phyloP scores from a whole-genome alignment of 768 basidiomycete species.

The Serendipita sp. region DNA sequence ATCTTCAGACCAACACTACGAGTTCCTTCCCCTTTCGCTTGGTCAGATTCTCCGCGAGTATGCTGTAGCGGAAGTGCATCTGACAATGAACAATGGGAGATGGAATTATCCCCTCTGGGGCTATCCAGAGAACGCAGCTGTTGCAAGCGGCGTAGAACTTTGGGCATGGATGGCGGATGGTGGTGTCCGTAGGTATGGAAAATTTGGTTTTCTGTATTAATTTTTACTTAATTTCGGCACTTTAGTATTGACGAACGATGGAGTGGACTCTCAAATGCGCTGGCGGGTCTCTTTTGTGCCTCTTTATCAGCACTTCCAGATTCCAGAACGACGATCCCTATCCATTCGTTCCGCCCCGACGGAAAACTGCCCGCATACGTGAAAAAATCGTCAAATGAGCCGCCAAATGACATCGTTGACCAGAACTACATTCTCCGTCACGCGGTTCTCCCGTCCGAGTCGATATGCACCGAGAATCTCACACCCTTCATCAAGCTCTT shows the following conservation, averaged over 20 bases:
- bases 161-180: constrained; percentile 83
- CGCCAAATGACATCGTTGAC: neutral
- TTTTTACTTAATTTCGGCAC: neutral
- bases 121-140: constrained; percentile 55
- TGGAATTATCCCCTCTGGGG: constrained; percentile 85
- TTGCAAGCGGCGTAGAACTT: constrained; percentile 76
- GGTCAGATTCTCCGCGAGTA: constrained; percentile 79
- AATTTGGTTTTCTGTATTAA: neutral
- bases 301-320: constrained; percentile 67
- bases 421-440: constrained; percentile 36
- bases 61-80: constrained; percentile 72
- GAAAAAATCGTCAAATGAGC: constrained; percentile 21
- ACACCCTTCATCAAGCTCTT: constrained; percentile 91
- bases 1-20: constrained; percentile 62
- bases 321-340: constrained; percentile 55
- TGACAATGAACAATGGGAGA: constrained; percentile 79
- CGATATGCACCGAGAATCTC: constrained; percentile 94
- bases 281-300: constrained; percentile 90
- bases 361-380: constrained; percentile 33
- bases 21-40: constrained; percentile 69
- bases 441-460: constrained; percentile 62
- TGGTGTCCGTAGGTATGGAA: constrained; percentile 19
- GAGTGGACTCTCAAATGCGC: constrained; percentile 71
- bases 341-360: constrained; percentile 41
- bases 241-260: constrained; percentile 59